Base-by-base conservation (phyloP, 495 filamentous ascomycete species). In the Cenococcum geophilum region DNA sequence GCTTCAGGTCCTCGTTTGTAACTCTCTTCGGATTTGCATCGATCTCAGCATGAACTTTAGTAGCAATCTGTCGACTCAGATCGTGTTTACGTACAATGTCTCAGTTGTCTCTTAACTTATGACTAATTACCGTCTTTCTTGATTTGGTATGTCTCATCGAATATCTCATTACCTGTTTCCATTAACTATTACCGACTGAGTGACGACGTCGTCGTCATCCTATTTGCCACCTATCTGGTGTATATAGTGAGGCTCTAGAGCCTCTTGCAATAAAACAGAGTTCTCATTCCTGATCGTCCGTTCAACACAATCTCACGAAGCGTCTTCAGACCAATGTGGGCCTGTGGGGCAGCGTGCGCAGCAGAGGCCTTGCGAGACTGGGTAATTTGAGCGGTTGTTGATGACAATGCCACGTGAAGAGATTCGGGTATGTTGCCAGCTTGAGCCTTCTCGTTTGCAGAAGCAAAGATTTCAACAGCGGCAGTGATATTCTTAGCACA, bases 1-100 rank as follows among this genome's bases (percentile, higher is more conserved):
- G 49, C 49, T 27, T 25, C 49, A 52, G 14, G n/a, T 52, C 49
- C 49, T 52, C 49, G 1, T 16, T 14, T 25, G 49, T 52, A 16
- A 52, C 18, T 9, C 48, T 51, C 11, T 9, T 32, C 18, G 49
- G 18, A 6, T 23, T 27, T 8, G 49, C 49, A 6, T 52, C 49
- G 14, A 52, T 25, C 21, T 52, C 25, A 9, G 49, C 18, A 16
- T 52, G 21, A 9, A 52, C 49, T 23, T 25, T 52, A 16, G 11
- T 52, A 8, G 49, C 49, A 25, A 52, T n/a, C n/a, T n/a, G n/a
- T n/a, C n/a, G n/a, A n/a, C n/a, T n/a, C n/a, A n/a, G n/a, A n/a
- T n/a, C n/a, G n/a, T n/a, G n/a, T n/a, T n/a, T n/a, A n/a, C n/a
- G n/a, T n/a, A n/a, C n/a, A n/a, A n/a, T n/a, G n/a, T n/a, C n/a